Evolutionary conservation across 345 rosid genomes (phyloP).

Genomic region (Gossypium raimondii): DNA sequence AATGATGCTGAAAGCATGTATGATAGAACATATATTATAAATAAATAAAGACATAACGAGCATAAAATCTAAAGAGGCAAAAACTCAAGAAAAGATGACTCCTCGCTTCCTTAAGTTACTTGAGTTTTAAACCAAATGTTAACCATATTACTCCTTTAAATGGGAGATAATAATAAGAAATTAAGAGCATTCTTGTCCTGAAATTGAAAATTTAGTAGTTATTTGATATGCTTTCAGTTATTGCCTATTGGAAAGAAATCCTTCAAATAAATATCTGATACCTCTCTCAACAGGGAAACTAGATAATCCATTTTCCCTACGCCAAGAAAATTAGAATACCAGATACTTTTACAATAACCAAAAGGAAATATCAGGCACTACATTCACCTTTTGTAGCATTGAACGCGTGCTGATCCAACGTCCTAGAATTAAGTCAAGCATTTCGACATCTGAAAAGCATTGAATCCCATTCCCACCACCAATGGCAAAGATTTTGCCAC

Average conservation of each 20-base stretch:
- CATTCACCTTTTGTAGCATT: conserved; percentile 60
- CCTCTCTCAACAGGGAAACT: neutral
- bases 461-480: conserved; percentile 63
- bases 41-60: neutral
- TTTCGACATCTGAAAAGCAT: conserved; percentile 68
- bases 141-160: neutral
- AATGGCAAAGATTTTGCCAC: conserved; percentile 54
- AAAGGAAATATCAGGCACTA: neutral
- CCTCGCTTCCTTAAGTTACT: neutral
- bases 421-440: conserved; percentile 70
- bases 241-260: neutral
- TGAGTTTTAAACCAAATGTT: neutral
- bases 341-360: neutral
- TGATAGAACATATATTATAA: neutral
- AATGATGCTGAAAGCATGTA: conserved; percentile 1
- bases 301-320: neutral
- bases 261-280: neutral
- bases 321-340: neutral
- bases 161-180: neutral
- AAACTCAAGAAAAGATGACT: neutral
- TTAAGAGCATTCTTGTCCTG: neutral
- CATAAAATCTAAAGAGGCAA: neutral
- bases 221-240: neutral
- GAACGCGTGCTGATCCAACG: conserved; percentile 61
- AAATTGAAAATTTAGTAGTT: neutral